These are phyloP conservation scores for Chytriomyces sp. DNA, from an alignment of 192 early-diverging fungal species.

Conservation along the genomic window DNA sequence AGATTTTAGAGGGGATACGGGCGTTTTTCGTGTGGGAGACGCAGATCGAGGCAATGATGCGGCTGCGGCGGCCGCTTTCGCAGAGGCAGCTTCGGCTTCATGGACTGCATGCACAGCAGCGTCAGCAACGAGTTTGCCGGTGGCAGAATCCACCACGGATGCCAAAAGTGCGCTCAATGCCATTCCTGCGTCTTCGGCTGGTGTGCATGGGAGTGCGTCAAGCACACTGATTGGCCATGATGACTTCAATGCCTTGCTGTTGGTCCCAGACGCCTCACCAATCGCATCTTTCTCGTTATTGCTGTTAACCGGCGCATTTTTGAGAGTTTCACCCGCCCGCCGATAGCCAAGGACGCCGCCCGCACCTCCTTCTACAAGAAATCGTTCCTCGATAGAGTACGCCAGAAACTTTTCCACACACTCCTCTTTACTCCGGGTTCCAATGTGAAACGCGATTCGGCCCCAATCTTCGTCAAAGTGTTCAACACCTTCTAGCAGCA, in stretches of 20 bases:
- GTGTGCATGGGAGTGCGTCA: slow-evolving; percentile 38
- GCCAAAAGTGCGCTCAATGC: slow-evolving; percentile 88
- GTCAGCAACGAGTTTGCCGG: slow-evolving; percentile 86
- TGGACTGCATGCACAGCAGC: slow-evolving; percentile 60
- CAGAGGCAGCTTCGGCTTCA: background rate
- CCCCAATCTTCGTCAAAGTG: slow-evolving; percentile 94
- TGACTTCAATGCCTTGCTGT: slow-evolving; percentile 4
- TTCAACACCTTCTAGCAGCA: slow-evolving; percentile 91
- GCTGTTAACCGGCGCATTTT: background rate
- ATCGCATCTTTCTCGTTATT: background rate
- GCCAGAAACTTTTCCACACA: slow-evolving; percentile 86
- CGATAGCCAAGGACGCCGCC: slow-evolving; percentile 62
- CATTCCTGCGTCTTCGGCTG: slow-evolving; percentile 90
- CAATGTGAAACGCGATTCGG: slow-evolving; percentile 89
- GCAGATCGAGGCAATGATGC: background rate
- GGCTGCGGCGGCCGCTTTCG: background rate
- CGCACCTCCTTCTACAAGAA: slow-evolving; percentile 49
- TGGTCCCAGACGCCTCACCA: background rate
- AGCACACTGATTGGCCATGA: slow-evolving; percentile 36
- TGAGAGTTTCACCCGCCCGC: background rate
- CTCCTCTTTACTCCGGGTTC: slow-evolving; percentile 86
- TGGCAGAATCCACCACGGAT: slow-evolving; percentile 81
- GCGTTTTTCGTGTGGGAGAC: background rate
- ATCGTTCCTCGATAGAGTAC: slow-evolving; percentile 87
- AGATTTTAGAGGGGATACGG: background rate